Evolutionary conservation across 73 alveolate species (phyloP), one percentile per base, ranked within the genome.

Genomic region (Paramecium pentaurelia): DNA sequence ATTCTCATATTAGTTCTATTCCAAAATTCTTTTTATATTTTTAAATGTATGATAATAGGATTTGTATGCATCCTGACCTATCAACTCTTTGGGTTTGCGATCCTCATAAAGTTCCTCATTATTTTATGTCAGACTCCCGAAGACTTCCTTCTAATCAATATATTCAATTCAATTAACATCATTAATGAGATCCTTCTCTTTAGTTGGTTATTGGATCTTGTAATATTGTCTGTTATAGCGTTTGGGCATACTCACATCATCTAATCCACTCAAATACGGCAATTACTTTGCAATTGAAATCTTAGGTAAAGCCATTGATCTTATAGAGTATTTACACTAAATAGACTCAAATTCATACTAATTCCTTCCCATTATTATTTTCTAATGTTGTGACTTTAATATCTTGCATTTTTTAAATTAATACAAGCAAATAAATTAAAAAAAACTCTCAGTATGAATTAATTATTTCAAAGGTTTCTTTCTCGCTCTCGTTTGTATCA

Each of bases 71-170:
- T 45, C 58, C 8, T 80, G 58, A 27, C 91, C 77, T 0, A 80
- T 25, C 16, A 80, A 32, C 3, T 80, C 91, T 12, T 80, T 80
- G 0, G 71, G 75, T 25, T 80, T 80, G 10, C 58, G 36, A 80
- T 80, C 91, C 16, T 80, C 91, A 47, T 45, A 80, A 32, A 73
- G 91, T 42, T 80, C 91, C 8, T 80, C 91, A 44, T 40, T 42
- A 80, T 42, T 80, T 5, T 25, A 9, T 9, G 49, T 20, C 47
- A 80, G 58, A 32, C 37, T 22, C 4, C 42, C 75, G 27, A 80
- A 27, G 30, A 80, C 58, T 6, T 80, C 91, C 47, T 34, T 64
- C 91, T 80, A 45, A 22, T 1, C 25, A 80, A 45, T 45, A 44
- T 45, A 27, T 32, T 64, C 12, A 64, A 32, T 64, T 64, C 42